Evolutionary conservation across 1,139 yeast genomes (phyloP).

Genomic region (Lodderomyces elongisporus): DNA sequence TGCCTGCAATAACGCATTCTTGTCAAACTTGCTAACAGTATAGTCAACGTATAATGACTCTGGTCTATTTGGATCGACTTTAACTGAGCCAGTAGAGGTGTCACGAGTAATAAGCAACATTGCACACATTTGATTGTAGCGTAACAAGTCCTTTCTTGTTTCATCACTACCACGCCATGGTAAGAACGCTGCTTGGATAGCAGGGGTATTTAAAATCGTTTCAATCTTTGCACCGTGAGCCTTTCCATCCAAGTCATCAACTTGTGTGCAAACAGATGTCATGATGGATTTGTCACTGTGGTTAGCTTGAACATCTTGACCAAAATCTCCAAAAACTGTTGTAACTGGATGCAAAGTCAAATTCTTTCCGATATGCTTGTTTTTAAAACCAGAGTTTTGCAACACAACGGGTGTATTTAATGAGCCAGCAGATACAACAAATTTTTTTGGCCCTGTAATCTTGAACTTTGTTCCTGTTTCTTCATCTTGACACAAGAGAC

Average conservation of each 20-base stretch:
- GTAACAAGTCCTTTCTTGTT: constrained; percentile 30
- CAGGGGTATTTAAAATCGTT: constrained; percentile 46
- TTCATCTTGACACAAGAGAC: constrained; percentile 34
- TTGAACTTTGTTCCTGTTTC: constrained; percentile 26
- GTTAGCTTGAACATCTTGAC: constrained; percentile 27
- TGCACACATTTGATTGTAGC: constrained; percentile 38
- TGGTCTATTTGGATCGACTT: constrained; percentile 32
- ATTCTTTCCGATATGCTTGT: constrained; percentile 50
- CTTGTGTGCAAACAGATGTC: constrained; percentile 48
- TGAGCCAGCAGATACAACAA: constrained; percentile 48
- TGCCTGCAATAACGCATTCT: constrained; percentile 38
- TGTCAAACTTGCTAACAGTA: constrained; percentile 37
- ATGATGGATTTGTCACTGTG: constrained; percentile 44
- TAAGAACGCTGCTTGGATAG: constrained; percentile 29
- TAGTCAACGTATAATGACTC: constrained; percentile 38
- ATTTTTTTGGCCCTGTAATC: constrained; percentile 44
- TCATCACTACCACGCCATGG: constrained; percentile 44
- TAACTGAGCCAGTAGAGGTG: constrained; percentile 38
- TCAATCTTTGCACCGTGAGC: constrained; percentile 58
- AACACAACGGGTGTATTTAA: constrained; percentile 50
- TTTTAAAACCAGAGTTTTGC: constrained; percentile 48
- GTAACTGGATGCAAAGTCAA: constrained; percentile 53
- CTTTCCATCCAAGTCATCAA: constrained; percentile 50
- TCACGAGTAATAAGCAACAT: constrained; percentile 50
- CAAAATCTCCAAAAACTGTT: constrained; percentile 40